These are phyloP conservation scores for Sordaria brevicollis DNA, from an alignment of 495 filamentous ascomycete genomes.

Conservation along the genomic window DNA sequence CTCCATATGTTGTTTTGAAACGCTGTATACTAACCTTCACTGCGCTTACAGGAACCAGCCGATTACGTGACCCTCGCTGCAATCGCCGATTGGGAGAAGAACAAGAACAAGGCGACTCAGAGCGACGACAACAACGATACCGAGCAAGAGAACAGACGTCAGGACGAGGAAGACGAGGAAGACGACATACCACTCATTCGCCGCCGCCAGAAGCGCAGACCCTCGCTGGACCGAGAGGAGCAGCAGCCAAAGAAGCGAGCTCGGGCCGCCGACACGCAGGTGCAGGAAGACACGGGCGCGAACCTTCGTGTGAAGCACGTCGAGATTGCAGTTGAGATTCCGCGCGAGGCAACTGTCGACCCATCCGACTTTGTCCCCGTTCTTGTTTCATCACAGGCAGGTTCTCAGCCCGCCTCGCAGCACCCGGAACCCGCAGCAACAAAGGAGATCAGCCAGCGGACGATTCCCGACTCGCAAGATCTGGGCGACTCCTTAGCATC, in stretches of 20 bases:
- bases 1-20: background rate
- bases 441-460: constrained; percentile 7
- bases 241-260: background rate
- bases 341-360: constrained; percentile 5
- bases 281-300: background rate
- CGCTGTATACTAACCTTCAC: background rate
- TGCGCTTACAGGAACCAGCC: constrained; percentile 23
- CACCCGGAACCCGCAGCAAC: background rate
- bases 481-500: constrained; percentile 6
- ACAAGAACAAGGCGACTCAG: constrained; percentile 4
- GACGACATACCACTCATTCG: background rate
- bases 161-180: background rate
- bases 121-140: constrained; percentile 3
- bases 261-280: background rate
- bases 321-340: constrained; percentile 8
- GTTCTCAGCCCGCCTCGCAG: background rate
- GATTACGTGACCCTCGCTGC: constrained; percentile 22
- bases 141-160: background rate
- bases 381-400: background rate
- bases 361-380: constrained; percentile 6
- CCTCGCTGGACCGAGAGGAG: background rate
- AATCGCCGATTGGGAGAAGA: constrained; percentile 22
- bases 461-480: constrained; percentile 24
- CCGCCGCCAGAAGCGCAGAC: background rate
- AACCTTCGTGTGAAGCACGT: background rate